phyloP scores from a whole-genome alignment of 371 early-diverging fungal genomes.

The Saksenaea vasiformis region DNA sequence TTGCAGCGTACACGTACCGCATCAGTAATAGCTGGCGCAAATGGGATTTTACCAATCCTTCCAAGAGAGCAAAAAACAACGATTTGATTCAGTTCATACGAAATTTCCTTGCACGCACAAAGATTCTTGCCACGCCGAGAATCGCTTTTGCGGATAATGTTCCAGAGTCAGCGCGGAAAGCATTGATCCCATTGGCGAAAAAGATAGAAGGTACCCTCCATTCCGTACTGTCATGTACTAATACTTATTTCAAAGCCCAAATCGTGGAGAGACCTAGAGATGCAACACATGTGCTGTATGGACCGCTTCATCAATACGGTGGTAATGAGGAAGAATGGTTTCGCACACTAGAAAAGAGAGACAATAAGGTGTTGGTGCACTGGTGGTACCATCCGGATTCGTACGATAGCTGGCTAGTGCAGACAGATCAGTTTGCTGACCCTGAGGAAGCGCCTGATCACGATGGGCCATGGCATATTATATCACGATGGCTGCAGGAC shows the following conservation, averaged over 20 bases:
- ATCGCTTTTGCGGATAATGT: slow-evolving; percentile 57
- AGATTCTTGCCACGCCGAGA: slow-evolving; percentile 39
- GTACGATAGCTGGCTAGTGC: slow-evolving; percentile 77
- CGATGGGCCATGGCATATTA: slow-evolving; percentile 69
- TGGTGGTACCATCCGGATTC: slow-evolving; percentile 86
- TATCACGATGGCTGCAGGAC: slow-evolving; percentile 77
- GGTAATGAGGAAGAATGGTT: slow-evolving; percentile 71
- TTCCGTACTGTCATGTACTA: neutral
- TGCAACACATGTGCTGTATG: slow-evolving; percentile 71
- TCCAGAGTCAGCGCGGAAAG: slow-evolving; percentile 36
- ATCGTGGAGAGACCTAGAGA: slow-evolving; percentile 36
- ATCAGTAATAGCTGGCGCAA: slow-evolving; percentile 44
- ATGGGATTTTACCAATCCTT: slow-evolving; percentile 58
- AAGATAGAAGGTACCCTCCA: slow-evolving; percentile 50
- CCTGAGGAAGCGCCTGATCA: slow-evolving; percentile 70
- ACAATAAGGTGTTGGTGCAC: slow-evolving; percentile 71
- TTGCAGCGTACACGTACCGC: slow-evolving; percentile 56
- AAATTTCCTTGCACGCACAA: slow-evolving; percentile 30
- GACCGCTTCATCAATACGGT: slow-evolving; percentile 41
- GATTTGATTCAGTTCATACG: slow-evolving; percentile 55
- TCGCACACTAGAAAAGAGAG: slow-evolving; percentile 71
- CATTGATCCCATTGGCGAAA: slow-evolving; percentile 37
- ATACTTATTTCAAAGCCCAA: slow-evolving; percentile 29
- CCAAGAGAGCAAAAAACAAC: slow-evolving; percentile 41
- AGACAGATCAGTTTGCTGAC: slow-evolving; percentile 66